These are phyloP conservation scores for Thecaphora frezii DNA, from an alignment of 1,284 basidiomycete genomes.

Conservation along the genomic window DNA sequence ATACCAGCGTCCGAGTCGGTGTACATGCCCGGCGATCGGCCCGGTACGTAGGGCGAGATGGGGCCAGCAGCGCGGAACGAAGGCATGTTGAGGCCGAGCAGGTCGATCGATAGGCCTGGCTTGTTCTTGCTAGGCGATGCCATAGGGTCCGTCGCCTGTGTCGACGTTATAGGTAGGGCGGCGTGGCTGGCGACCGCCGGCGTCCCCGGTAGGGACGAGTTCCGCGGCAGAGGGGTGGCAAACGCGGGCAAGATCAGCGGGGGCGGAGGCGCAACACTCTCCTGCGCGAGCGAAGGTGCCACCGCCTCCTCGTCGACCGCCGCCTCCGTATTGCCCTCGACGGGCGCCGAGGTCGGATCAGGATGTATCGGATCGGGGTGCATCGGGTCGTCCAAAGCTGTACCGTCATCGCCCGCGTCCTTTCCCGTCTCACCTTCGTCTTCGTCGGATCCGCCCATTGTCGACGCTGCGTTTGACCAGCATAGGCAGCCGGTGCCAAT, in stretches of 20 bases:
- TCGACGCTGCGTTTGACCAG: not conserved
- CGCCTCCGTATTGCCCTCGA: not conserved
- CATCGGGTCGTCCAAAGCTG: no score
- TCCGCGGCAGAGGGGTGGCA: conserved; percentile 9
- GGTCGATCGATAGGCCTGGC: conserved; percentile 16
- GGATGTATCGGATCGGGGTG: no score
- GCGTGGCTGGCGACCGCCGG: conserved; percentile 8
- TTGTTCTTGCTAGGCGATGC: conserved; percentile 25
- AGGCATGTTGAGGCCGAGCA: conserved; percentile 17
- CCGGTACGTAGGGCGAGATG: conserved; percentile 3
- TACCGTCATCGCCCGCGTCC: no score
- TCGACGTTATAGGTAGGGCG: conserved; percentile 10
- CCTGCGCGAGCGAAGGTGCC: not conserved
- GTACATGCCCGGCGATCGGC: conserved; percentile 21
- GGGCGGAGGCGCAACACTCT: not conserved
- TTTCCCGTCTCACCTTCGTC: no score
- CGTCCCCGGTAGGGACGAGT: conserved; percentile 22
- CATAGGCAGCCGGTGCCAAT: conserved; percentile 9
- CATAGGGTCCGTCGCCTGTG: no score
- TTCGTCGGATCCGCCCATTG: no score
- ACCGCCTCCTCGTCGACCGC: not conserved
- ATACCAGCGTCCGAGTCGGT: conserved; percentile 25
- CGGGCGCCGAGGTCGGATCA: no score
- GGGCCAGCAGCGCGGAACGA: conserved; percentile 3
- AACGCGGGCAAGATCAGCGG: not conserved